Conservation (phyloP, 2,329 filamentous ascomycete genomes). For the Diaporthe sp. region DNA sequence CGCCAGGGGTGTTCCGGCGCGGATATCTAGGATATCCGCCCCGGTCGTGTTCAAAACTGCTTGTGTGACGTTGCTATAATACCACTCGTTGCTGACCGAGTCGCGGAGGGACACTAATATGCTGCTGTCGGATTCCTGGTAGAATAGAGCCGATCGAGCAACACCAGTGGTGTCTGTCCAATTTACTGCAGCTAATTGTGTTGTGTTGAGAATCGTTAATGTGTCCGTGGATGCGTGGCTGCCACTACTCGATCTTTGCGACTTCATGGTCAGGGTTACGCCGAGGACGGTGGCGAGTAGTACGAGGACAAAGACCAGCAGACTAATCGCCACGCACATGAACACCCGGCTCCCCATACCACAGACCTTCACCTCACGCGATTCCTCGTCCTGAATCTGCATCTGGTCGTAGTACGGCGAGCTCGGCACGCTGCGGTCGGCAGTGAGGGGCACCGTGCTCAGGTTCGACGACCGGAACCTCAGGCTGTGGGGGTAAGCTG, state of each 20-base stretch:
- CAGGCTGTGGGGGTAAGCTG: constrained; percentile 23
- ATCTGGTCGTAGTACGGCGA: constrained; percentile 8
- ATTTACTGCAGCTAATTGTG: constrained; percentile 29
- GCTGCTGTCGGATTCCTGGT: constrained; percentile 18
- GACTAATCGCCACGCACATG: constrained; percentile 10
- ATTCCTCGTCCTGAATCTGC: neutral
- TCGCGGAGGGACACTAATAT: constrained; percentile 21
- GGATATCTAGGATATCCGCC: neutral
- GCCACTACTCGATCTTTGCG: neutral
- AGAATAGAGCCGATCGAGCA: constrained; percentile 18
- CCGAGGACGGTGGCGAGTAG: constrained; percentile 28
- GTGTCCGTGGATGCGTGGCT: neutral
- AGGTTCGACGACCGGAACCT: neutral
- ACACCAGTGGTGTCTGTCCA: constrained; percentile 27
- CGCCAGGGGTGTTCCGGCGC: constrained; percentile 26
- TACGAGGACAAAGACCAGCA: constrained; percentile 30
- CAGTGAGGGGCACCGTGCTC: constrained; percentile 9
- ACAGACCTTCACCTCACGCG: constrained; percentile 18
- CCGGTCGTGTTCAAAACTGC: constrained; percentile 29
- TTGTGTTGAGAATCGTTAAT: neutral
- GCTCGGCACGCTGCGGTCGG: neutral
- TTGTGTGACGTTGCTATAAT: constrained; percentile 29
- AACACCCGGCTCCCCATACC: constrained; percentile 27
- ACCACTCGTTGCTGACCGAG: constrained; percentile 30
- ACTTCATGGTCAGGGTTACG: constrained; percentile 27